Base-by-base conservation (phyloP, 169 alveolate genomes). In the Hammondia hammondi region DNA sequence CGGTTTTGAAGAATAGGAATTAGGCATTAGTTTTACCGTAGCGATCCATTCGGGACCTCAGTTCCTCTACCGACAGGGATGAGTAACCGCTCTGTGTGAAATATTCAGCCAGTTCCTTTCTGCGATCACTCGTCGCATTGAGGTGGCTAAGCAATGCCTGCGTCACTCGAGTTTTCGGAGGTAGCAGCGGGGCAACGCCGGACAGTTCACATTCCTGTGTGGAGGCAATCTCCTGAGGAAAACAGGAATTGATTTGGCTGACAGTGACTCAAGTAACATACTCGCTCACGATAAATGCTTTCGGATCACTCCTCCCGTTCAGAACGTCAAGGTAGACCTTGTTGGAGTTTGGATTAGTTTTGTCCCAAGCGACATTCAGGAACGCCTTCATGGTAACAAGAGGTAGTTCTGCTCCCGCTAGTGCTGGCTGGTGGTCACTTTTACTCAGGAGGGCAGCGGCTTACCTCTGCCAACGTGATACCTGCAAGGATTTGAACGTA, bases 161-260 rank as follows among this genome's bases (percentile, higher is more conserved):
- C 24, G 91, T 77, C 73, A 29, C 45, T 61, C 88, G 32, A 27
- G 45, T 45, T 84, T 70, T 52, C 6, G 94, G 85, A 48, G 67
- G 7, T 17, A 92, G 85, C n/a, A 92, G 94, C 4, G 94, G 94
- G 46, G 94, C 94, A 48, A 92, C 71, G 70, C 94, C 92, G 12
- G 94, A 85, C 27, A 67, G 91, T 81, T 92, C 94, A 84, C 94
- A 92, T 67, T 92, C 94, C 43, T 92, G 82, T 3, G 94, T 92
- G 19, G 94, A 81, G 19, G 91, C 94, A 82, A 92, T 39, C 48
- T 92, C 94, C 94, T 92, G 85, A 7, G 85, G 46, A 21, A 24
- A 32, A n/a, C 29, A 32, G 32, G 29, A 32, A 39, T 77, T 77
- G 32, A 7, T 2, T 10, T 6, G 32, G 29, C 32, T n/a, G 71